Percentiles rank a stretch among this genome's conserved stretches.
Conservation (phyloP, 2,329 filamentous ascomycete species). For the Hypoxylon rubiginosum region DNA sequence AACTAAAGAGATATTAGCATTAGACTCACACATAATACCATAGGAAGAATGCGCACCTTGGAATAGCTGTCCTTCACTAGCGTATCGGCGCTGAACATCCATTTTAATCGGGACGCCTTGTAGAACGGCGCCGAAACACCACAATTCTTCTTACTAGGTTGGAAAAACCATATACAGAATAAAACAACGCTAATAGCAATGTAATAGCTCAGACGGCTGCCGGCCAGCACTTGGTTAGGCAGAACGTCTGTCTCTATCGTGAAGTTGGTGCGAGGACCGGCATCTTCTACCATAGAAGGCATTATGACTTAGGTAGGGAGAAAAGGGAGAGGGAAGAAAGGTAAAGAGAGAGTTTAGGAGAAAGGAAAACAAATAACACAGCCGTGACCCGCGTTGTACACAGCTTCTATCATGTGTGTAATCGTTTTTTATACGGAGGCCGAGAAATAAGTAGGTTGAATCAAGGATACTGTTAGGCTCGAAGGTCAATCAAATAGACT, state of each 20-base stretch:
- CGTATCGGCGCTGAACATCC: constrained; percentile 65
- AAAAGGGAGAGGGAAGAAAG: constrained; percentile 9
- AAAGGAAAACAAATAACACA: constrained; percentile 20
- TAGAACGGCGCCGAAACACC: constrained; percentile 60
- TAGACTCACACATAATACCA: not conserved
- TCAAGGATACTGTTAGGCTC: constrained; percentile 4
- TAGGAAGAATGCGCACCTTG: constrained; percentile 55
- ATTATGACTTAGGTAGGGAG: constrained; percentile 21
- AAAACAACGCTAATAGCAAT: constrained; percentile 55
- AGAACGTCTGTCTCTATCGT: constrained; percentile 42
- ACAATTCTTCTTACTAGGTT: constrained; percentile 48
- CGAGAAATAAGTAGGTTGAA: constrained; percentile 9
- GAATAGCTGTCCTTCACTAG: constrained; percentile 63
- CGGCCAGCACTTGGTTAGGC: constrained; percentile 46
- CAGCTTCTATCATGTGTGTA: constrained; percentile 38
- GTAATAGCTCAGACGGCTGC: constrained; percentile 58
- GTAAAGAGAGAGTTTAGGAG: constrained; percentile 19
- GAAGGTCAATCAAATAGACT: constrained; percentile 1
- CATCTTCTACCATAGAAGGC: constrained; percentile 44
- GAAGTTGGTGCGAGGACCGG: constrained; percentile 41
- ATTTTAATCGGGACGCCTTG: constrained; percentile 62
- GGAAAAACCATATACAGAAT: constrained; percentile 57
- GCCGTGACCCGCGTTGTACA: constrained; percentile 22
- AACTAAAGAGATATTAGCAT: constrained; percentile 54
- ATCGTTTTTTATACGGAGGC: constrained; percentile 12